Base-by-base conservation (phyloP, 73 alveolate genomes). In the Paramecium sonneborni region DNA sequence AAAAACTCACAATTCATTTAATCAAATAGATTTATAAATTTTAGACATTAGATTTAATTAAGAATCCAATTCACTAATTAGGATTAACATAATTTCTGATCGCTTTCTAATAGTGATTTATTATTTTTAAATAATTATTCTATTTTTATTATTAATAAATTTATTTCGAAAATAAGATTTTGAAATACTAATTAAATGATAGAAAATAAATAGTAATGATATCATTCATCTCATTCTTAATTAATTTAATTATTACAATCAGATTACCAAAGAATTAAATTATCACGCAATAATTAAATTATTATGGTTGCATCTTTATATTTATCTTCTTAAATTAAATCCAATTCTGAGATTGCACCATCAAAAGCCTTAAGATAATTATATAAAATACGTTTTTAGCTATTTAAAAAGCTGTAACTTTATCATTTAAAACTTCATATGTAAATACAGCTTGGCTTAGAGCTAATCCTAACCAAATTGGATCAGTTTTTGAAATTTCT, bases 391-490 rank as follows among this genome's bases (percentile, higher is more conserved):
- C 57, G 12, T 79, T 79, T 37, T 95, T 85, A 10, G 97, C 98
- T 34, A 95, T 67, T n/a, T 57, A 82, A 85, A 97, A 95, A 69
- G 98, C 98, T 58, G 79, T 88, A 48, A 72, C 72, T 67, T 82
- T 95, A 86, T 95, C 93, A 52, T 94, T 88, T 93, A 85, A 94
- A 67, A 94, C 97, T 90, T 96, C 99, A 85, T 96, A 96, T 89
- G 94, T 86, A 87, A 95, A 96, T 48, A 96, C 99, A 26, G 99
- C 96, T 91, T 85, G 95, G 88, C 95, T 96, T 11, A 96, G 96
- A 14, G 99, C 98, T 69, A 96, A 85, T 30, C 98, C 98, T 32
- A 96, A 92, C 32, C 96, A 93, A 68, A 93, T 96, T 38, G 99
- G 98, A 92, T 96, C 95, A 88, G 95, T 95, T 46, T 97, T 94